Conservation (phyloP, 2,329 filamentous ascomycete species). For the Cyphellophora attinorum region DNA sequence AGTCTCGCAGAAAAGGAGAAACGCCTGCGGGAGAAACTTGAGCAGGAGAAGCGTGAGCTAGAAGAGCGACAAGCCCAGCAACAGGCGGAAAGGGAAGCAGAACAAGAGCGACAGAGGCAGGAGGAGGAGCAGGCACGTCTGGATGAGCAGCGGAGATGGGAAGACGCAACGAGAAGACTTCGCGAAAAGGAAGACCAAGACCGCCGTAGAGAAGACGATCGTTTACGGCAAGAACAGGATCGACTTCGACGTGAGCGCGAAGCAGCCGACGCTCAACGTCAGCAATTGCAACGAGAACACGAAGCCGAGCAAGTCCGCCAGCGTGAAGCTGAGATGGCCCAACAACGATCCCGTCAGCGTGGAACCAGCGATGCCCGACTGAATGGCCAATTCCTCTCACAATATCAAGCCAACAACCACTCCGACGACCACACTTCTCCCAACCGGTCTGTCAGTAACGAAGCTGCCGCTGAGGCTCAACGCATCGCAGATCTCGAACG, state of each 20-base stretch:
- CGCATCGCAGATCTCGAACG: slow-evolving; percentile 73
- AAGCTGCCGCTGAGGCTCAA: slow-evolving; percentile 42
- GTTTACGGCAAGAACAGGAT: slow-evolving; percentile 37
- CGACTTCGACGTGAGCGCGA: slow-evolving; percentile 34
- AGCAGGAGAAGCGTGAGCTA: slow-evolving; percentile 40
- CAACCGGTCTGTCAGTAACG: slow-evolving; percentile 29
- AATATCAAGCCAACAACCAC: slow-evolving; percentile 68
- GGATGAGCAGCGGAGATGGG: slow-evolving; percentile 38
- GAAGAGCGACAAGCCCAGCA: slow-evolving; percentile 44
- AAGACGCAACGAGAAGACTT: slow-evolving; percentile 33
- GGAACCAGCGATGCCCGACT: slow-evolving; percentile 57
- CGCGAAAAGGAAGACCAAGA: slow-evolving; percentile 36
- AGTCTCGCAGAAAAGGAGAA: slow-evolving; percentile 79
- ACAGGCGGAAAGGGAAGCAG: slow-evolving; percentile 40
- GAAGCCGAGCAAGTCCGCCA: slow-evolving; percentile 65
- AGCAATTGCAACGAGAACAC: slow-evolving; percentile 33
- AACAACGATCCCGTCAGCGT: slow-evolving; percentile 55
- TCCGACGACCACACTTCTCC: slow-evolving; percentile 20
- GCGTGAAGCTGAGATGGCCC: slow-evolving; percentile 55
- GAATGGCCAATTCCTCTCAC: slow-evolving; percentile 74
- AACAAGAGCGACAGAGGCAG: slow-evolving; percentile 32
- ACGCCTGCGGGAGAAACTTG: slow-evolving; percentile 44
- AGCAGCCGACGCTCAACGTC: slow-evolving; percentile 34
- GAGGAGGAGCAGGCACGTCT: slow-evolving; percentile 35
- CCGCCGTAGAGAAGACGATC: slow-evolving; percentile 41